A percentile compares a stretch with the other conserved stretches of the same genome.
Conservation (phyloP, 495 filamentous ascomycete genomes). For the Hypoxylon lenormandii region DNA sequence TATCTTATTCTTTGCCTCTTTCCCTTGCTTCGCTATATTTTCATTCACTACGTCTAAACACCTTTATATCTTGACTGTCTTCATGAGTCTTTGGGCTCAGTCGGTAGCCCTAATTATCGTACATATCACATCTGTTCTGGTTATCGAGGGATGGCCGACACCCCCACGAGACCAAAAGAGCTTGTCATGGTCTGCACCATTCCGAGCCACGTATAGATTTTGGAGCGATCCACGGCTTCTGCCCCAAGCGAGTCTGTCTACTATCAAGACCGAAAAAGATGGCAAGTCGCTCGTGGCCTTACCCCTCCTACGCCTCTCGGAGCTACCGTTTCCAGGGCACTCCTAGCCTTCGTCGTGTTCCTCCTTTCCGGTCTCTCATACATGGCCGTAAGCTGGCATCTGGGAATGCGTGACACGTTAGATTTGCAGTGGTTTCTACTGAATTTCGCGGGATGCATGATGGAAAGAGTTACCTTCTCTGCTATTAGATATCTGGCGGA, state of each 20-base stretch:
- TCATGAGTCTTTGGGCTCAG: constrained; percentile 17
- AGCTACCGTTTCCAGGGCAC: constrained; percentile 19
- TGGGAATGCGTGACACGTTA: constrained; percentile 2
- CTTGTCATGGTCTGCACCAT: neutral
- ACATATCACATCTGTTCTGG: constrained; percentile 4
- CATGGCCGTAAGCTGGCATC: constrained; percentile 1
- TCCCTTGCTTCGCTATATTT: constrained; percentile 15
- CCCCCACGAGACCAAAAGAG: neutral
- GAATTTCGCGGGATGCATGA: neutral
- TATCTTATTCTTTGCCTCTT: constrained; percentile 12
- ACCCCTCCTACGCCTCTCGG: constrained; percentile 26
- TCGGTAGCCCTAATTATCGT: constrained; percentile 4
- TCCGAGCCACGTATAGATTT: constrained; percentile 19
- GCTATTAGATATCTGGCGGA: neutral
- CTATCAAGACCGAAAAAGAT: neutral
- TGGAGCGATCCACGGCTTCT: constrained; percentile 44
- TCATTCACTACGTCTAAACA: constrained; percentile 10
- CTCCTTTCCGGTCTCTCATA: constrained; percentile 32
- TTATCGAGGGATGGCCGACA: constrained; percentile 13
- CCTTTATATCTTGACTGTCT: neutral
- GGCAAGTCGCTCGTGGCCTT: constrained; percentile 9
- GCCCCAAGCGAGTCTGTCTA: neutral
- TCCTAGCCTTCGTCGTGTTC: constrained; percentile 41
- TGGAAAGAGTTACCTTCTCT: neutral
- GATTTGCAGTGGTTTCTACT: constrained; percentile 8